Percentiles rank a stretch among this genome's conserved stretches.
Evolutionary conservation across 2,329 filamentous ascomycete species (phyloP).

Genomic region (Periconia digitata): DNA sequence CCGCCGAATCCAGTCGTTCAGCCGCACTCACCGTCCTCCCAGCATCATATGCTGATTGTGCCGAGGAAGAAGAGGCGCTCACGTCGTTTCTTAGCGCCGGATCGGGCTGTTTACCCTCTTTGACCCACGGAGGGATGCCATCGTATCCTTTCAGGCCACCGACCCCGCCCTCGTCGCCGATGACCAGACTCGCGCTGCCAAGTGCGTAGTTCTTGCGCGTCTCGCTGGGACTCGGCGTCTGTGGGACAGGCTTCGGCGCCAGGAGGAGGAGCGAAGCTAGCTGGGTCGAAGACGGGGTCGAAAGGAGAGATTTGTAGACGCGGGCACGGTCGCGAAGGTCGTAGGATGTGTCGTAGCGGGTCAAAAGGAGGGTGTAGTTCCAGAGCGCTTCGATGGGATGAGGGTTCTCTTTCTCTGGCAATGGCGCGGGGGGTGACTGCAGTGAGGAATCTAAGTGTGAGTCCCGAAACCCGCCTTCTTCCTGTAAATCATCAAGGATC

Average conservation of each 20-base stretch:
- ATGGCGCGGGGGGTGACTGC: slow-evolving; percentile 9
- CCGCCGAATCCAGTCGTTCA: slow-evolving; percentile 64
- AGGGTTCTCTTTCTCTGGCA: slow-evolving; percentile 44
- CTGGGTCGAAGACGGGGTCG: slow-evolving; percentile 72
- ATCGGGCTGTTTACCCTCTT: slow-evolving; percentile 77
- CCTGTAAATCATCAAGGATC: slow-evolving; percentile 31
- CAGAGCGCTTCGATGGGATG: slow-evolving; percentile 78
- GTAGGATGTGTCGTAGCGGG: slow-evolving; percentile 91
- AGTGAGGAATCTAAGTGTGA: slow-evolving; percentile 20
- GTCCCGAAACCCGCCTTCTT: slow-evolving; percentile 39
- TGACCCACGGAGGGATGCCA: slow-evolving; percentile 83
- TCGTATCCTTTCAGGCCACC: slow-evolving; percentile 75
- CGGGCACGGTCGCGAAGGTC: slow-evolving; percentile 90
- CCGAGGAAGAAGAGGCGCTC: slow-evolving; percentile 22
- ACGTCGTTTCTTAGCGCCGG: slow-evolving; percentile 65
- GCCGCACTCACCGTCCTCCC: slow-evolving; percentile 57
- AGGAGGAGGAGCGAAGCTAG: slow-evolving; percentile 87
- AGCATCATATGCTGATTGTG: slow-evolving; percentile 33
- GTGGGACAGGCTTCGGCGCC: slow-evolving; percentile 90
- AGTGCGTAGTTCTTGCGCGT: slow-evolving; percentile 74
- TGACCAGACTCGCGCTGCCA: slow-evolving; percentile 81
- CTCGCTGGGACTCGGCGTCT: slow-evolving; percentile 86
- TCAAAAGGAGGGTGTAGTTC: slow-evolving; percentile 80
- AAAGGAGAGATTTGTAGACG: slow-evolving; percentile 82
- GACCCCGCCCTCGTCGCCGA: slow-evolving; percentile 73